Conservation (phyloP, 495 filamentous ascomycete species). For the Trichoderma erinaceum region DNA sequence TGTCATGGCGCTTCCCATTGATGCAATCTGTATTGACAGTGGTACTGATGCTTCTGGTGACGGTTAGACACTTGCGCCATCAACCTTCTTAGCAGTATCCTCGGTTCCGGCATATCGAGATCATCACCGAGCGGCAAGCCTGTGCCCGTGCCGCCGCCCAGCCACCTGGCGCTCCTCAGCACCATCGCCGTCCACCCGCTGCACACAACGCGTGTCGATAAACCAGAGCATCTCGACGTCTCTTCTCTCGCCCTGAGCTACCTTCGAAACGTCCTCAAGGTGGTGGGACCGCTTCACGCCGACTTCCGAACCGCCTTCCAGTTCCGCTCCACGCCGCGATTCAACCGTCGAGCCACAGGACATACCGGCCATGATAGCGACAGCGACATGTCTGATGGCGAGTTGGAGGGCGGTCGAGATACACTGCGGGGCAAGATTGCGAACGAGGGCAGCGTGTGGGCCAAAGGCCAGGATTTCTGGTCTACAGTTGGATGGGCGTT, state of each 20-base stretch:
- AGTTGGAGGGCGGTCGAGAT: conserved; percentile 35
- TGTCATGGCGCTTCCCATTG: too few species aligned
- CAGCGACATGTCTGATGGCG: conserved; percentile 25
- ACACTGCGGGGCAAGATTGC: conserved; percentile 50
- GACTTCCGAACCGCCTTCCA: conserved; percentile 33
- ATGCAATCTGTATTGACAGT: not conserved
- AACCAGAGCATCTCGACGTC: conserved; percentile 30
- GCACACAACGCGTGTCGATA: conserved; percentile 47
- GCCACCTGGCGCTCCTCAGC: conserved; percentile 60
- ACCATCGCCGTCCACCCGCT: conserved; percentile 66
- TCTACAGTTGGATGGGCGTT: conserved; percentile 86
- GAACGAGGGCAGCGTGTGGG: conserved; percentile 62
- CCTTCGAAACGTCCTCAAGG: conserved; percentile 34
- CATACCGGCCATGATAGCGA: conserved; percentile 12
- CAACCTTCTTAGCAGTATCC: conserved; percentile 56
- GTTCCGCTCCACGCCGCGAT: conserved; percentile 19
- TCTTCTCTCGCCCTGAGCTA: conserved; percentile 36
- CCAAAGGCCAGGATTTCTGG: conserved; percentile 79
- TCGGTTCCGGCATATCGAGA: conserved; percentile 49
- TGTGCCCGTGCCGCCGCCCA: conserved; percentile 40
- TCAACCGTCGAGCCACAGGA: conserved; percentile 10
- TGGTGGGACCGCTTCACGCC: conserved; percentile 38
- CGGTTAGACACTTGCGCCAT: conserved; percentile 60
- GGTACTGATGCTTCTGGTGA: not conserved
- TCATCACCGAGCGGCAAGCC: conserved; percentile 31